Evolutionary conservation across 192 early-diverging fungal genomes (phyloP), one percentile per base, ranked within the genome.

Genomic region (Funneliformis geosporum): DNA sequence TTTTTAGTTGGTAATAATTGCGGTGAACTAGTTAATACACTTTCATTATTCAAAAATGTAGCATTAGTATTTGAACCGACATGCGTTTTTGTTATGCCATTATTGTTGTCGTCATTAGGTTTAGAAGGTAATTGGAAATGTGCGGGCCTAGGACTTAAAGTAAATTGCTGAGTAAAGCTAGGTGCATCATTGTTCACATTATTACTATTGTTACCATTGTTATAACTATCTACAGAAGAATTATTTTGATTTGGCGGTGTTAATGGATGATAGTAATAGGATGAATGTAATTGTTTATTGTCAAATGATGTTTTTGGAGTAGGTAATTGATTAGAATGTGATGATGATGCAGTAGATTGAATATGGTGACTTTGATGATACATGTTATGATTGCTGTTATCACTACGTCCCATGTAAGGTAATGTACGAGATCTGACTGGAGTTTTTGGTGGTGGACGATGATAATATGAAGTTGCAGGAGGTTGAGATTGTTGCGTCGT

Each of bases 251-350:
- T 60, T 60, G 21, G 47, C 1, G 33, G 7, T 75, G 16, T 60
- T 60, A 23, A 16, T 38, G 33, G 55, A 25, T 18, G 38, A 73
- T 73, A 27, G 42, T 27, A 9, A 55, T 25, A 11, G 33, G 47
- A 60, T 33, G 73, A 14, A 55, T 75, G 47, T 75, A 75, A 75
- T 75, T 75, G 73, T 16, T 38, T 27, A 46, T 42, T 27, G 27
- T 69, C 67, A 69, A 38, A n/a, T 40, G 67, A 69, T 8, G 39
- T n/a, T 69, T 42, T 43, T 42, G 67, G 67, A 16, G 67, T 69
- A 21, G 67, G 67, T 69, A 69, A 69, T n/a, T 69, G 67, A 69
- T 21, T 38, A 18, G 40, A 21, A 42, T 9, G 10, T 21, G n/a
- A 23, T 16, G 25, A 42, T n/a, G 21, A 21, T 69, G 38, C n/a